Evolutionary conservation across 2,329 filamentous ascomycete species (phyloP).

Genomic region (Colletotrichum noveboracense): DNA sequence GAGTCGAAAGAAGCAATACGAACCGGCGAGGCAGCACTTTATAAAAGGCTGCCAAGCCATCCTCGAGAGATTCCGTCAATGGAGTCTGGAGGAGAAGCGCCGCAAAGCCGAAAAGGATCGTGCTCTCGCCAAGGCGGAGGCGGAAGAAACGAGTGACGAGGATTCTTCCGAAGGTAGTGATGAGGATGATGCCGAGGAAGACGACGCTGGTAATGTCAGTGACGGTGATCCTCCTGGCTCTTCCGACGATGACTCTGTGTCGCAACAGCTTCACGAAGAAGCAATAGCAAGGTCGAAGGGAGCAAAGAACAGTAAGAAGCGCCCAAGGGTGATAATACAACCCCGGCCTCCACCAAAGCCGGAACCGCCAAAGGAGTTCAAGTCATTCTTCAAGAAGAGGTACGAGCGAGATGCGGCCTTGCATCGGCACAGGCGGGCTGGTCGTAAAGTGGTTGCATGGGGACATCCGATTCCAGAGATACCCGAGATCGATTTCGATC

Average conservation of each 20-base stretch:
- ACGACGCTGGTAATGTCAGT: constrained; percentile 27
- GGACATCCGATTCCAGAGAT: constrained; percentile 81
- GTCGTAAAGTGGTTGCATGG: constrained; percentile 78
- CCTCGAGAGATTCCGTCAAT: constrained; percentile 84
- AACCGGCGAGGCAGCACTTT: constrained; percentile 84
- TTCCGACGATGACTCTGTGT: constrained; percentile 73
- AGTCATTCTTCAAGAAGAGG: constrained; percentile 84
- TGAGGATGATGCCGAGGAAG: constrained; percentile 35
- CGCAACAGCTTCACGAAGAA: constrained; percentile 78
- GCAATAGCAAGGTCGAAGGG: constrained; percentile 59
- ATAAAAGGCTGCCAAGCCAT: constrained; percentile 82
- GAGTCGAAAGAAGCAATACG: constrained; percentile 83
- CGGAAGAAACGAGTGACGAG: constrained; percentile 22
- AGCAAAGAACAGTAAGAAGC: constrained; percentile 36
- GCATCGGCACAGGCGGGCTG: constrained; percentile 72
- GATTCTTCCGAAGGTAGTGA: constrained; percentile 26
- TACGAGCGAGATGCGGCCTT: constrained; percentile 82
- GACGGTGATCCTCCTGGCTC: constrained; percentile 53
- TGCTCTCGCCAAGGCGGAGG: constrained; percentile 53
- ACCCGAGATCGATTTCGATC: constrained; percentile 71
- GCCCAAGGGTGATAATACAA: constrained; percentile 27
- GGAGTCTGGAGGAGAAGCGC: constrained; percentile 89
- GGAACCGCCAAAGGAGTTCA: constrained; percentile 66
- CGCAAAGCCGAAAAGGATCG: constrained; percentile 79
- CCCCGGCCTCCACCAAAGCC: constrained; percentile 33